Evolutionary conservation across 2,329 filamentous ascomycete species (phyloP), one percentile per base, ranked within the genome.

Genomic region (Fusarium nematophilum): DNA sequence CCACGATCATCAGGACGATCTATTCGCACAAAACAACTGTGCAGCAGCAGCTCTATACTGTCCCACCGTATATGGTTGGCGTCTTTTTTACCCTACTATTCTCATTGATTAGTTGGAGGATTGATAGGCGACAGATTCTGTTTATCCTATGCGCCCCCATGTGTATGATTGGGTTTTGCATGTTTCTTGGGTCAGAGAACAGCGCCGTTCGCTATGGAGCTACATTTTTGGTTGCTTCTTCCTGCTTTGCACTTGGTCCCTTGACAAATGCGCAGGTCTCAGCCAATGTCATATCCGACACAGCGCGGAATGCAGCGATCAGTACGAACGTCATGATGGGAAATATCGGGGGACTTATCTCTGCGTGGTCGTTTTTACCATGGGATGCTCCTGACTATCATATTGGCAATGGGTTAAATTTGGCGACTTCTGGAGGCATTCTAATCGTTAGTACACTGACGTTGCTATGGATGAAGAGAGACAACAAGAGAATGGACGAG

Each of bases 331-430:
- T 91, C 67, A 91, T 91, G 88, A 76, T 90, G 18, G 90, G 89
- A 23, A 91, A 91, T 49, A 70, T 91, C 8, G 90, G 90, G 2
- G 89, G 88, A 0, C 69, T 91, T 18, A 81, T 88, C 48, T 80
- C 83, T 0, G 89, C 85, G 0, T 90, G 86, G 87, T 81, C 78
- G 2, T 90, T 88, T 72, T 63, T 90, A 18, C 82, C 84, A 0
- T 83, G 75, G 45, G 89, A 92, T 63, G 83, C 66, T 0, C 89
- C 89, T 0, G 74, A 90, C 51, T 92, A 86, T 64, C 84, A 77
- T 23, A 90, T 90, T n/a, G 89, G 89, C 0, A 91, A 91, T 63
- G 88, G 88, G 0, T 69, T 91, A 14, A 91, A 91, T 68, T 68
- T 91, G 47, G 89, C 85, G 0, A 86, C 86, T 1, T 65, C 66